Evolutionary conservation across 2,329 filamentous ascomycete genomes (phyloP).

Genomic region (Xenosphaeropsis pyriputrescens): DNA sequence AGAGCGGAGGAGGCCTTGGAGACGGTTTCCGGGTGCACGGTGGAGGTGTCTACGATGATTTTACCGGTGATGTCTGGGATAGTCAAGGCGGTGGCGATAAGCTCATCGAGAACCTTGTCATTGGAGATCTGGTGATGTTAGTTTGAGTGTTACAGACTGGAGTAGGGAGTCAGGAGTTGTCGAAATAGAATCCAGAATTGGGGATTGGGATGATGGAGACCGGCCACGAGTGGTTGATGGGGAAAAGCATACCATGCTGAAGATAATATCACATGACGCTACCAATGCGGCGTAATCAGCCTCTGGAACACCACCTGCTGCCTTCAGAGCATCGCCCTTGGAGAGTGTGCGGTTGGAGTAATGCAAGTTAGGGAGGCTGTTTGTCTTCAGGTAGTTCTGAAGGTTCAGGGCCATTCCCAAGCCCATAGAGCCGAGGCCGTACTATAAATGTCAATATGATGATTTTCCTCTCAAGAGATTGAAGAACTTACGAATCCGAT

Average conservation of each 20-base stretch:
- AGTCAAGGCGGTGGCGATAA: conserved; percentile 15
- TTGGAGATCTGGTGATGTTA: conserved; percentile 20
- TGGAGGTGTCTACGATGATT: conserved; percentile 17
- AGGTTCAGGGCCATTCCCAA: conserved; percentile 12
- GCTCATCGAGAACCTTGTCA: conserved; percentile 20
- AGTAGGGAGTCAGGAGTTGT: no score
- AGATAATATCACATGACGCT: conserved; percentile 22
- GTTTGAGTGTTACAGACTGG: background rate
- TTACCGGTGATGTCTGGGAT: conserved; percentile 14
- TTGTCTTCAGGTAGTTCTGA: conserved; percentile 10
- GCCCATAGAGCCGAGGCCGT: conserved; percentile 14
- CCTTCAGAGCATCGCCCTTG: conserved; percentile 20
- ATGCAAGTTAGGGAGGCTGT: conserved; percentile 12
- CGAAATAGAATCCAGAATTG: no score
- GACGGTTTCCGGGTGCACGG: conserved; percentile 20
- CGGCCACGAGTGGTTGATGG: no score
- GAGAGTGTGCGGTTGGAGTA: conserved; percentile 26
- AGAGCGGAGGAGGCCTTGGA: conserved; percentile 20
- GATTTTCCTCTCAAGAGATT: no score
- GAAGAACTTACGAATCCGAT: no score
- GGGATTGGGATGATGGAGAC: no score
- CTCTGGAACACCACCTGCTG: conserved; percentile 19
- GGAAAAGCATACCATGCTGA: conserved; percentile 18
- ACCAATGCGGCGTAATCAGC: conserved; percentile 18
- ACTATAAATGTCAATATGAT: background rate